Conservation (phyloP, 305 asterid genomes). For the Petunia hybrid region DNA sequence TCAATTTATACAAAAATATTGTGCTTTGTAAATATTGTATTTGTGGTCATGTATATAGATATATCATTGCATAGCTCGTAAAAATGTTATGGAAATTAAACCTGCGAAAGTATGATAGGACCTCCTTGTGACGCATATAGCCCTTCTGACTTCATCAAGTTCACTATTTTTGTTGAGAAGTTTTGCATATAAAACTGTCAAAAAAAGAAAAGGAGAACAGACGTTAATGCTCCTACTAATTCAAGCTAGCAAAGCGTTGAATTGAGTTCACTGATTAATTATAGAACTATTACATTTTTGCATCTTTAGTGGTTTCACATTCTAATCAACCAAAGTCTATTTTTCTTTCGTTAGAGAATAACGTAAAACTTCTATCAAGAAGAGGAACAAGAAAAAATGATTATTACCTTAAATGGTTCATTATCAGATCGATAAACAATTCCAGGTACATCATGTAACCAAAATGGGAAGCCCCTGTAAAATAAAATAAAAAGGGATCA, state of each 20-base stretch:
- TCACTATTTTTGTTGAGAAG: slow-evolving; percentile 72
- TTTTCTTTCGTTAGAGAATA: too few species aligned
- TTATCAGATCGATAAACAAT: slow-evolving; percentile 79
- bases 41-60: too few species aligned
- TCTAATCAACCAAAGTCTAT: background rate
- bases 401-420: slow-evolving; percentile 73
- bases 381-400: background rate
- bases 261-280: background rate
- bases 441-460: slow-evolving; percentile 83
- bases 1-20: too few species aligned
- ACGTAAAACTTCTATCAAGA: background rate
- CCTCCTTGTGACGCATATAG: slow-evolving; percentile 91
- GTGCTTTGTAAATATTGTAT: too few species aligned
- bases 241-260: background rate
- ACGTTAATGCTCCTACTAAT: slow-evolving; percentile 1
- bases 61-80: background rate
- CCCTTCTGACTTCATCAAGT: slow-evolving; percentile 73
- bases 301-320: background rate
- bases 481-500: background rate
- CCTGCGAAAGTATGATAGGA: slow-evolving; percentile 90
- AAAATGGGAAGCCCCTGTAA: slow-evolving; percentile 81
- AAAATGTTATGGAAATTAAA: slow-evolving; percentile 19
- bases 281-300: background rate
- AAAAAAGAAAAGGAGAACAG: background rate
- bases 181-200: slow-evolving; percentile 67